These are phyloP conservation scores for Phaeosphaeriaceae sp. DNA, from an alignment of 2,329 filamentous ascomycete species.

Conservation along the genomic window DNA sequence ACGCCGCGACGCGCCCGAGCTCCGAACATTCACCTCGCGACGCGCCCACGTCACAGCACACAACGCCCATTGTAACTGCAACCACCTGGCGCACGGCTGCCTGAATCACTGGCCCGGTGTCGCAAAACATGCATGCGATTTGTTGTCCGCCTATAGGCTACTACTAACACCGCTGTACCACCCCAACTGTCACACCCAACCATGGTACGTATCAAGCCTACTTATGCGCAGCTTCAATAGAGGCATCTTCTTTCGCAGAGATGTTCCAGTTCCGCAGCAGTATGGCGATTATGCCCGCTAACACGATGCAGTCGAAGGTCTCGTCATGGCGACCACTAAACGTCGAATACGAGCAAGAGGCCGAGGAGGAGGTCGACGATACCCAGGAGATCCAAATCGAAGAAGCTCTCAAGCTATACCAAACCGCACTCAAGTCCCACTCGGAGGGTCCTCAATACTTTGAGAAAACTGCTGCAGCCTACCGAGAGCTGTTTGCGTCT, in stretches of 20 bases:
- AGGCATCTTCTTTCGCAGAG: neutral
- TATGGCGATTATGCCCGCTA: neutral
- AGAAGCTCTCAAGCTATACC: constrained; percentile 93
- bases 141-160: constrained; percentile 7
- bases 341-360: constrained; percentile 88
- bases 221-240: neutral
- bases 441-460: constrained; percentile 82
- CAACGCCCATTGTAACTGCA: neutral
- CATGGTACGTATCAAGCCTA: constrained; percentile 30
- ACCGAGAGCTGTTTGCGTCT: constrained; percentile 83
- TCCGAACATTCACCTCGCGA: constrained; percentile 9
- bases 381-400: constrained; percentile 97
- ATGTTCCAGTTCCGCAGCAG: neutral
- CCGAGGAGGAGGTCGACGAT: constrained; percentile 91
- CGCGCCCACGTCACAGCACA: constrained; percentile 12
- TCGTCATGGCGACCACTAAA: constrained; percentile 83
- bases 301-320: constrained; percentile 37
- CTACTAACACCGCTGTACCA: constrained; percentile 7
- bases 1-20: constrained; percentile 6
- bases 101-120: constrained; percentile 6
- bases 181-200: constrained; percentile 8
- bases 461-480: constrained; percentile 78
- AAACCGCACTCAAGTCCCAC: constrained; percentile 88
- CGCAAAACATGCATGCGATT: constrained; percentile 14
- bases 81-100: constrained; percentile 9